Evolutionary conservation across 2,329 filamentous ascomycete species (phyloP), one percentile per base, ranked within the genome.

Genomic region (Aspergillus fructus): DNA sequence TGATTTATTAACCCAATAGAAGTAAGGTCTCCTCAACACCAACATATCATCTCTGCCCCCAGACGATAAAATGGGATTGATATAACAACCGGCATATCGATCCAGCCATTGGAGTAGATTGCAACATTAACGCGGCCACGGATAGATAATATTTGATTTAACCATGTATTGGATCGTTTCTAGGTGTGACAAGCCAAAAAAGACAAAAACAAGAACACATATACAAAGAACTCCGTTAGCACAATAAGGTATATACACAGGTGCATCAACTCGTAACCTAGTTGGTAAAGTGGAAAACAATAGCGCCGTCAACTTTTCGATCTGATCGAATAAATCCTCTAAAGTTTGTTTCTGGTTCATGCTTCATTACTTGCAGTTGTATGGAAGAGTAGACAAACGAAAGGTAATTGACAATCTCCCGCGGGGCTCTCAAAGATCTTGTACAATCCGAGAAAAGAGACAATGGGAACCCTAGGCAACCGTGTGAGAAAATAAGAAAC

Each of bases 401-500:
- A 19, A 41, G 15, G 13, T n/a, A 39, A 47, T 41, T n/a, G 17
- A 43, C 17, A 55, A 43, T 41, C 13, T 33, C 27, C n/a, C 27
- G 43, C 5, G 43, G 7, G 13, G 13, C 42, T 27, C 37, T 46
- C 23, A 34, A 34, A 33, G 11, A 34, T n/a, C 15, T 34, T 21
- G 27, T 30, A 12, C 17, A 13, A 37, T 15, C 17, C 27, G n/a
- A 34, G 19, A 41, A 34, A 42, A 34, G 17, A 39, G 45, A 40
- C n/a, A n/a, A 37, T 37, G 12, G 47, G 30, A 43, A 55, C 21
- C 33, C 56, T 71, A 76, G 49, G 70, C 71, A 45, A 79, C 76
- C 46, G 77, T 73, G 68, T 80, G 78, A 47, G 75, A 79, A 67
- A 81, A 81, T 64, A 81, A 68, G 69, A 79, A 81, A 66, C 77